Evolutionary conservation across 2,329 filamentous ascomycete species (phyloP), one percentile per base, ranked within the genome.

Genomic region (Penicillium concentricum): DNA sequence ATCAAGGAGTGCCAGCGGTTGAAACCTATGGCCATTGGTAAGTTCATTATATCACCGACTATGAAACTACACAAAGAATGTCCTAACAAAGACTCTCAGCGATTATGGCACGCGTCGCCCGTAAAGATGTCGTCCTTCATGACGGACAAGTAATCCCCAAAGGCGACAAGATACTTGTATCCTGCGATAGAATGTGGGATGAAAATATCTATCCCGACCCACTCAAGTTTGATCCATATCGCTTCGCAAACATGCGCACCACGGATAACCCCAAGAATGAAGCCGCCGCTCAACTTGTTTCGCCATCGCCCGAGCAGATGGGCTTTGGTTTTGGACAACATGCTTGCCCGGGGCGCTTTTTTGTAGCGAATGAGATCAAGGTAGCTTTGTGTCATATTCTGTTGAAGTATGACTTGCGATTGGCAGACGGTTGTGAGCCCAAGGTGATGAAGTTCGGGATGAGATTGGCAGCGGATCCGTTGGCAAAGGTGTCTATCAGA

Each of bases 361-460:
- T 84, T 55, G 82, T 82, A 0, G 77, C 80, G 0, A 76, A 82
- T 51, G 81, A 84, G 65, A 69, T 83, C 10, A 85, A 85, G 67
- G 80, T 85, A 65, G 72, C 83, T 13, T 62, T 84, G 35, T 73
- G 79, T 0, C 76, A 82, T 48, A 63, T 84, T 15, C 61, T 84
- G 1, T 66, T 53, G 26, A 53, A 53, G 18, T 53, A 53, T n/a
- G 42, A 53, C 18, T 47, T 50, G 8, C 28, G 30, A n/a, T 26
- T 50, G 26, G 47, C 47, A 32, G 47, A 50, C 0, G 47, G 47
- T 10, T 50, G 47, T 22, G 30, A 20, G 1, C 47, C 47, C 20
- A 16, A 32, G 15, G 26, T 41, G 7, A 2, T 39, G n/a, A 50
- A 50, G 35, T 50, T 28, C 7, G 47, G 47, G 2, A 50, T 50